Percentiles rank a stretch among this genome's conserved stretches.
phyloP scores from a whole-genome alignment of 2,329 filamentous ascomycete species.

The Tolypocladium ovalisporum region DNA sequence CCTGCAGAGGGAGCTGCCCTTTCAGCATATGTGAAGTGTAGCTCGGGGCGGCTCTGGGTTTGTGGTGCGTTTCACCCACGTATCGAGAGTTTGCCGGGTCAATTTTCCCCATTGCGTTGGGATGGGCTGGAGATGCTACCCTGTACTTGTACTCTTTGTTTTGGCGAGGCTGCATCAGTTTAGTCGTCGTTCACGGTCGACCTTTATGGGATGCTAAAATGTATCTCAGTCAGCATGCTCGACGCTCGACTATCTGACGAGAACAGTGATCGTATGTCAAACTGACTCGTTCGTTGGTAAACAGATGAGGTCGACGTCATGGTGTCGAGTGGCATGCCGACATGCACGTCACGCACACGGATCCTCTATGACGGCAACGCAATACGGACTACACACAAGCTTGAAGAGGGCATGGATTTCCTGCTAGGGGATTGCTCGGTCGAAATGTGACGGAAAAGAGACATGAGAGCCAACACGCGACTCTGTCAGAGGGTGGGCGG shows the following conservation, averaged over 20 bases:
- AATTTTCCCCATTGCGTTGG: neutral
- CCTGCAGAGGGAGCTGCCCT: slow-evolving; percentile 16
- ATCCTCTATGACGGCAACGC: neutral
- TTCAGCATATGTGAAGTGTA: slow-evolving; percentile 5
- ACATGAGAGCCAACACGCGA: neutral
- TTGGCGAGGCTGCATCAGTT: neutral
- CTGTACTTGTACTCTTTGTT: neutral
- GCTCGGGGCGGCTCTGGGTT: neutral
- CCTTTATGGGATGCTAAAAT: neutral
- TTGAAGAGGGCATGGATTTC: neutral
- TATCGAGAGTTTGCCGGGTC: neutral
- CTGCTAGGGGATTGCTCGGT: neutral
- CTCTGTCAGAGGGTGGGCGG: neutral
- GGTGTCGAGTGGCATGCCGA: neutral
- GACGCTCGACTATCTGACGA: neutral
- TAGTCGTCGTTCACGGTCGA: neutral
- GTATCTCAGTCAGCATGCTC: neutral
- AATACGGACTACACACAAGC: neutral
- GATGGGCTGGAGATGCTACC: neutral
- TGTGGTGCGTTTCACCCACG: neutral
- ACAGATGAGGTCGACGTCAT: neutral
- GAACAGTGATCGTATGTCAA: neutral
- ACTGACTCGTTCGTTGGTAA: neutral
- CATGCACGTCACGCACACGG: neutral
- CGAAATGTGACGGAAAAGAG: neutral